A percentile compares a stretch with the other conserved stretches of the same genome.
These are phyloP conservation scores for Leonotis leonurus DNA, from an alignment of 257 asterid genomes.

Conservation along the genomic window DNA sequence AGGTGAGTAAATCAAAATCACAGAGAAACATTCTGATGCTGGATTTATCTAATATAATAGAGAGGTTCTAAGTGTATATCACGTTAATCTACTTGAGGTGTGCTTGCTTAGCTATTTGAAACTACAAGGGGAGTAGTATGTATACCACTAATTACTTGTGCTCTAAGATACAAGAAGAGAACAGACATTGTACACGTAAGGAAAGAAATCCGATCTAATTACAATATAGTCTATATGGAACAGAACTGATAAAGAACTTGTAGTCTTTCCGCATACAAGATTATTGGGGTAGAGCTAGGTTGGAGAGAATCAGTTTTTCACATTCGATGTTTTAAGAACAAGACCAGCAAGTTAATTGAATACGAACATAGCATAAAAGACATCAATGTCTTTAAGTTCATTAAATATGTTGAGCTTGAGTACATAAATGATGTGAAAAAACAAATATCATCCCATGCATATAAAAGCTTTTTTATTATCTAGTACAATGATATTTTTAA, in stretches of 20 bases:
- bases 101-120: conserved; percentile 19
- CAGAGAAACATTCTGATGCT: not conserved
- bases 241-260: not conserved
- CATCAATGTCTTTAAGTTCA: not conserved
- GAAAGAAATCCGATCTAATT: conserved; percentile 1
- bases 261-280: not conserved
- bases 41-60: not conserved
- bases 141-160: conserved; percentile 5
- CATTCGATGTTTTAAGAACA: not conserved
- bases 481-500: not conserved
- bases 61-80: not conserved
- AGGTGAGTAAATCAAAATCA: not conserved
- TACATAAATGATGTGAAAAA: not conserved
- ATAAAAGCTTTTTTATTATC: not conserved
- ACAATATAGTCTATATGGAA: not conserved
- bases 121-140: conserved; percentile 5
- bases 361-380: not conserved
- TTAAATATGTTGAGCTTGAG: not conserved
- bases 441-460: not conserved
- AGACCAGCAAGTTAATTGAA: not conserved
- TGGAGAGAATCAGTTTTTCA: not conserved
- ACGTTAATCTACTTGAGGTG: not conserved
- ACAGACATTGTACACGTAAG: conserved; percentile 1
- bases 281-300: not conserved
- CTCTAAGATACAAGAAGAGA: not conserved